Base-by-base conservation (phyloP, 2,329 filamentous ascomycete species). In the Thelonectria discophora region DNA sequence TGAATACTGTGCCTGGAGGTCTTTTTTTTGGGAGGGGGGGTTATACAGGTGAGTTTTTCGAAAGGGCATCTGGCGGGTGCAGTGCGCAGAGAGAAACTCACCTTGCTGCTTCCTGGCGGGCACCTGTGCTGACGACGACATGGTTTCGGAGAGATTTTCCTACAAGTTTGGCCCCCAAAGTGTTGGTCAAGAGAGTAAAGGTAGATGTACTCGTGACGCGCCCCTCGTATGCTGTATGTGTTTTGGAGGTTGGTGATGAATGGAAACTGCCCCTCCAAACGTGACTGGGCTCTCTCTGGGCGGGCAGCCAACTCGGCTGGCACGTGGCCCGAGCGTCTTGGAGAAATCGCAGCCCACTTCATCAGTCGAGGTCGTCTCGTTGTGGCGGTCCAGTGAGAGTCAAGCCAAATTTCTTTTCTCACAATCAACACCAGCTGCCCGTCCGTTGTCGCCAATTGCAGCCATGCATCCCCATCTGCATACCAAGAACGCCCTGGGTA, bases 401-500 rank as follows among this genome's bases (percentile, higher is more conserved):
- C 40, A 27, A 57, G 37, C 51, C 52, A 58, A 58, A 62, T 60
- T 72, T 66, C 64, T 69, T 65, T 65, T 62, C 58, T 52, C 24
- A 17, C 47, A 52, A 52, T 52, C 55, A 55, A 37, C 39, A 34
- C 39, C 53, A 63, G 65, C 53, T 50, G 58, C 46, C 48, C 49
- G 34, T 61, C 46, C 21, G 12, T 48, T 52, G 30, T 37, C 45
- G 42, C 37, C 27, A 30, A 40, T 46, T 20, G 48, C 60, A 76
- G 86, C 72, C 46, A 99, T 99, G 95, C 95, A 99, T 92, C 96
- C 95, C 56, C 94, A 97, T 81, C 82, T 99, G 2, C 94, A 98
- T 76, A 97, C 93, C 27, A 93, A 95, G 76, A 90, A 97, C 75
- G 97, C 97, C 71, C 84, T 87, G 70, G 94, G 94, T 97, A 85